These are phyloP conservation scores for Paraurostyla sp. DNA, from an alignment of 73 alveolate genomes.

Conservation along the genomic window DNA sequence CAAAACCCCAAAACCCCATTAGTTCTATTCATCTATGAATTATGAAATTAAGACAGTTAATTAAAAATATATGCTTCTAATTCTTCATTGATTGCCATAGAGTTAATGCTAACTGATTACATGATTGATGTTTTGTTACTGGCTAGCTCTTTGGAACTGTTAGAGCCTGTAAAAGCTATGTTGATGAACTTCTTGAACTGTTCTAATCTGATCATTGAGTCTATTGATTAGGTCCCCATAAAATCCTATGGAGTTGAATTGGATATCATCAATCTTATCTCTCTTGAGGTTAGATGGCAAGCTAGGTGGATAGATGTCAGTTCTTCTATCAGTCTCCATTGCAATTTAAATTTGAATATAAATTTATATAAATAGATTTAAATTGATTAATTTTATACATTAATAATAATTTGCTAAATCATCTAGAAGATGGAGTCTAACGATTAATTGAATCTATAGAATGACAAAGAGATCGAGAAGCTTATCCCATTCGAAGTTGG, in stretches of 20 bases:
- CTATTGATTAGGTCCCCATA: conserved; percentile 37
- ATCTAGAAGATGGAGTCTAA: conserved; percentile 37
- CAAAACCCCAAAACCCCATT: too few relatives aligned
- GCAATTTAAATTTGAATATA: not conserved
- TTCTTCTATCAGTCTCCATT: conserved; percentile 48
- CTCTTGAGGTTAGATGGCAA: conserved; percentile 45
- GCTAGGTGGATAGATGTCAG: conserved; percentile 60
- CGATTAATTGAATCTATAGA: conserved; percentile 27
- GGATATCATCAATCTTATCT: conserved; percentile 48
- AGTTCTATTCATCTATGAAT: too few relatives aligned
- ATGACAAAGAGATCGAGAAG: conserved; percentile 58
- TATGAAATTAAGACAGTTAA: too few relatives aligned
- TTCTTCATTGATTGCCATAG: too few relatives aligned
- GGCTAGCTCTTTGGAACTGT: not conserved
- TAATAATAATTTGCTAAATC: not conserved
- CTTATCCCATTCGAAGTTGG: conserved; percentile 52
- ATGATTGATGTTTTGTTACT: not conserved
- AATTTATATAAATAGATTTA: not conserved
- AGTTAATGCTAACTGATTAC: too few relatives aligned
- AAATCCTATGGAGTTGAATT: conserved; percentile 60
- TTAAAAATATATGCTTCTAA: too few relatives aligned
- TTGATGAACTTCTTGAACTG: conserved; percentile 33
- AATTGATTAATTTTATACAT: not conserved
- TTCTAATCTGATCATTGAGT: conserved; percentile 29
- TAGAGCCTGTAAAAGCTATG: conserved; percentile 17